A percentile compares a stretch with the other conserved stretches of the same genome.
Evolutionary conservation across 345 rosid genomes (phyloP).

Genomic region (Camelina neglecta): DNA sequence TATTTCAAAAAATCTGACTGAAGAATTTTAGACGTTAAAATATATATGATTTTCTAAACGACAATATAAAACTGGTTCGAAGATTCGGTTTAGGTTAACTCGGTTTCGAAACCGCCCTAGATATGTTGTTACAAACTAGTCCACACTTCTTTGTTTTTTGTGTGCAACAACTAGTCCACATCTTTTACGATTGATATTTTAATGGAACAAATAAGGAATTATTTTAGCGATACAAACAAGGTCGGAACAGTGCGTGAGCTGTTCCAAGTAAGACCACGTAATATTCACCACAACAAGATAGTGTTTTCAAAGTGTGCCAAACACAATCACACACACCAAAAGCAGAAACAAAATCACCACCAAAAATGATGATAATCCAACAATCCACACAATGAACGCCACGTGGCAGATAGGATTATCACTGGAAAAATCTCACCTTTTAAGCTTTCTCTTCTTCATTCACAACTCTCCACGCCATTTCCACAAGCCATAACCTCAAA

Average conservation of each 20-base stretch:
- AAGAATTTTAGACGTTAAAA: too few species aligned
- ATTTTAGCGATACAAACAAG: neutral
- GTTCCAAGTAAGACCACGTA: slow-evolving; percentile 32
- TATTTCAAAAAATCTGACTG: too few species aligned
- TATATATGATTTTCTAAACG: too few species aligned
- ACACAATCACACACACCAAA: slow-evolving; percentile 33
- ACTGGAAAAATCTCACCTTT: slow-evolving; percentile 30
- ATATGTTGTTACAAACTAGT: too few species aligned
- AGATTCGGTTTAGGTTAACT: too few species aligned
- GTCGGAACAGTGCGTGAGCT: slow-evolving; percentile 1
- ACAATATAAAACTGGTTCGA: too few species aligned
- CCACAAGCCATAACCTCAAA: slow-evolving; percentile 15
- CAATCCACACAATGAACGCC: slow-evolving; percentile 52
- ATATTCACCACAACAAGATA: slow-evolving; percentile 29
- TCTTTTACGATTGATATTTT: neutral
- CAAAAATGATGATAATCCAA: slow-evolving; percentile 48
- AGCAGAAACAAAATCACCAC: slow-evolving; percentile 2
- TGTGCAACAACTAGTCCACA: neutral
- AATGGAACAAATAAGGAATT: neutral
- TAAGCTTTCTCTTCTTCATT: neutral
- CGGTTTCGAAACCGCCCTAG: too few species aligned
- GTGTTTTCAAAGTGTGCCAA: slow-evolving; percentile 33
- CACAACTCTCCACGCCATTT: slow-evolving; percentile 44
- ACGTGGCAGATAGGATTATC: slow-evolving; percentile 61
- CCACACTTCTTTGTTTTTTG: neutral